Conservation (phyloP, 495 filamentous ascomycete species). For the Neurospora sp. region DNA sequence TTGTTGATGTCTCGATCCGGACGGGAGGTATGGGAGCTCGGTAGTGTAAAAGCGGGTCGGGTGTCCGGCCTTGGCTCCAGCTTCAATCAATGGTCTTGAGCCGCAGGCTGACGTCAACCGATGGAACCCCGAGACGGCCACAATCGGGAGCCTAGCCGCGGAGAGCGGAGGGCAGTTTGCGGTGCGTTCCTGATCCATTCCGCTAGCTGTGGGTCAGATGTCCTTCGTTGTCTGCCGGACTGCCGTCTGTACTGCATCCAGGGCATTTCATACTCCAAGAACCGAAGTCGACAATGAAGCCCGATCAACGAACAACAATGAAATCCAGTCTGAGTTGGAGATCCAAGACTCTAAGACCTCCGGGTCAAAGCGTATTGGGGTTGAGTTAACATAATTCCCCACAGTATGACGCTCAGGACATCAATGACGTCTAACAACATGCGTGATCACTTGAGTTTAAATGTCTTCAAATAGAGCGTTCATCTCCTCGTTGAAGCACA, state of each 20-base stretch:
- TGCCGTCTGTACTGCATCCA: neutral
- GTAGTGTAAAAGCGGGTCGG: neutral
- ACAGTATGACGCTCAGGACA: neutral
- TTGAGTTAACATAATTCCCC: neutral
- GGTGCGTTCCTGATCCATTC: neutral
- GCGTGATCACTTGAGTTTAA: neutral
- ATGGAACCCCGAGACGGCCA: neutral
- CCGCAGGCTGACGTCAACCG: neutral
- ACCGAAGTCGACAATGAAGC: neutral
- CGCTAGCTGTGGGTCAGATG: neutral
- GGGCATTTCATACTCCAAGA: neutral
- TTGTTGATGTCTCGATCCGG: neutral
- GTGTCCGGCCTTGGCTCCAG: neutral
- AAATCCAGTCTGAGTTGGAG: neutral
- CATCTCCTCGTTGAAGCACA: neutral
- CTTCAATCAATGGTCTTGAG: neutral
- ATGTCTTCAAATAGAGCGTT: neutral
- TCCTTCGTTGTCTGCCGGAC: neutral
- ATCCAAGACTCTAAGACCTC: neutral
- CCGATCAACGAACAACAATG: neutral
- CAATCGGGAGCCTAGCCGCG: neutral
- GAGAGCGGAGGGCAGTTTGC: neutral
- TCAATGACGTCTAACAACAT: neutral
- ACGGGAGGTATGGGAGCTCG: neutral
- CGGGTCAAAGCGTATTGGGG: neutral